Percentiles rank a stretch among this genome's conserved stretches.
Evolutionary conservation across 164 flowering plant genomes (phyloP).

Genomic region (Houttuynia cordata): DNA sequence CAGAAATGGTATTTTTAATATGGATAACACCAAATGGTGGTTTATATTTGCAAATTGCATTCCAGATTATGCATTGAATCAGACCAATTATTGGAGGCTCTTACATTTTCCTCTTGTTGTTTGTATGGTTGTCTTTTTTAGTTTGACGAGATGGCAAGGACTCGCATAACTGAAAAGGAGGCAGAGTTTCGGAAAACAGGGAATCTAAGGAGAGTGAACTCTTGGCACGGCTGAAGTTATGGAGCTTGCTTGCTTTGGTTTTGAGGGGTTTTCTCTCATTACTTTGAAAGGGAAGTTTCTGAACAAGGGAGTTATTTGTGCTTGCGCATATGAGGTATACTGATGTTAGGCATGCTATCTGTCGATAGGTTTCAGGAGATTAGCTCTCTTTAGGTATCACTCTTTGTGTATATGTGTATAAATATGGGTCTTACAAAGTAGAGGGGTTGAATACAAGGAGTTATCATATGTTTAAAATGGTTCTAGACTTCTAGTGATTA

Average conservation of each 20-base stretch:
- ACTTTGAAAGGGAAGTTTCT: no score
- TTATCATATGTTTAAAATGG: no score
- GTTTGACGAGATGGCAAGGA: not conserved
- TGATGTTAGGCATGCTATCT: no score
- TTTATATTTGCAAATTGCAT: no score
- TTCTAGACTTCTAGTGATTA: no score
- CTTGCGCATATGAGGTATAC: not conserved
- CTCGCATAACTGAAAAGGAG: not conserved
- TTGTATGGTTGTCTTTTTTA: not conserved
- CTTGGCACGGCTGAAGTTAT: not conserved
- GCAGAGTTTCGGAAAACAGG: not conserved
- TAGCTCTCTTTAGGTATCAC: no score
- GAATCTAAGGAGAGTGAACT: conserved; percentile 1
- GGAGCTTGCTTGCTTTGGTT: not conserved
- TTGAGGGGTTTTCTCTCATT: not conserved
- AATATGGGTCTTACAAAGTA: no score
- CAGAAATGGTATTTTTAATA: no score
- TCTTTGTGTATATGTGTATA: no score
- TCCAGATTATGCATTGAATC: not conserved
- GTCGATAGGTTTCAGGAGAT: no score
- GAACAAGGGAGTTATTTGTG: not conserved
- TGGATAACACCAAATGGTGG: not conserved
- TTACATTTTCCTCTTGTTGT: not conserved
- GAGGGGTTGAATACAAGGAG: no score
- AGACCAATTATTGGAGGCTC: not conserved